Percentiles rank a stretch among this genome's conserved stretches.
These are phyloP conservation scores for Jaltomata sinuosa DNA, from an alignment of 257 asterid species.

Conservation along the genomic window DNA sequence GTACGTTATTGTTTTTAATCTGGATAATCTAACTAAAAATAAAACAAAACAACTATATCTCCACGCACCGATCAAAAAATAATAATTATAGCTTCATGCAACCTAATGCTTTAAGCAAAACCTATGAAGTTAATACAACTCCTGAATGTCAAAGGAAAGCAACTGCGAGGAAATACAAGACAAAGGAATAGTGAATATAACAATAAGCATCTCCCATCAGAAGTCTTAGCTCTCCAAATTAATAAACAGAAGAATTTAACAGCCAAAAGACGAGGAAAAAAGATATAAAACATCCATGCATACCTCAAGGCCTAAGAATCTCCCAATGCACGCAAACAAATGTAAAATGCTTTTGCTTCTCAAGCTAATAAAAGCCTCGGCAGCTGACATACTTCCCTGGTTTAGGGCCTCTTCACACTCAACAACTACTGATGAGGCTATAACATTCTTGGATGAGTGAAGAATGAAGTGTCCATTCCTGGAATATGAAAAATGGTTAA, in stretches of 20 bases:
- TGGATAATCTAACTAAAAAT: background rate
- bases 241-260: background rate
- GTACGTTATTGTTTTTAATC: too few relatives aligned
- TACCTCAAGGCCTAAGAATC: conserved; percentile 98
- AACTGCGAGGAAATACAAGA: background rate
- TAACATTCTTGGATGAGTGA: conserved; percentile 67
- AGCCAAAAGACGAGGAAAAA: conserved; percentile 6
- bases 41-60: background rate
- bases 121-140: background rate
- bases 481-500: conserved; percentile 23
- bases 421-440: conserved; percentile 49
- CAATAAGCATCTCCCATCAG: background rate
- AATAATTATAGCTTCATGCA: background rate
- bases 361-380: conserved; percentile 68
- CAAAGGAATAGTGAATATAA: background rate
- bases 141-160: background rate
- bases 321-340: conserved; percentile 86
- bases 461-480: conserved; percentile 92
- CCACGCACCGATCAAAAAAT: background rate
- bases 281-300: background rate
- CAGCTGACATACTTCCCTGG: conserved; percentile 78
- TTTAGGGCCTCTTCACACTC: conserved; percentile 93
- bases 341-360: conserved; percentile 76
- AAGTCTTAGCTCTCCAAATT: background rate
- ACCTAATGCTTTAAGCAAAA: background rate